Percentiles rank a stretch among this genome's conserved stretches.
These are phyloP conservation scores for Zarea fungicola DNA, from an alignment of 2,329 filamentous ascomycete species.

Conservation along the genomic window DNA sequence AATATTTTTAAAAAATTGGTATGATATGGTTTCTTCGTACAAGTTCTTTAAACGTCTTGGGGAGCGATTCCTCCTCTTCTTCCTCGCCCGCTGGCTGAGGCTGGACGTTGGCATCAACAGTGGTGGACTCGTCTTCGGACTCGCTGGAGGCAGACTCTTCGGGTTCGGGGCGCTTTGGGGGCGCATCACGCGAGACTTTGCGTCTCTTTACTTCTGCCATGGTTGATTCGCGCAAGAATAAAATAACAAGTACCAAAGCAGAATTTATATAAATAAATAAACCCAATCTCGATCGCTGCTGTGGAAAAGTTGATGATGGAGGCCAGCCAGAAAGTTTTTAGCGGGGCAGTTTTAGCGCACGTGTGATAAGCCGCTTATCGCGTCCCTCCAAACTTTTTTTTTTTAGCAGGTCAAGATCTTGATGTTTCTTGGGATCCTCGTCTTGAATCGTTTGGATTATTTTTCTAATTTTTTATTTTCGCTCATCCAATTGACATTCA, in stretches of 20 bases:
- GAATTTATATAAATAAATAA: neutral
- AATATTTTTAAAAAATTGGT: too few species aligned
- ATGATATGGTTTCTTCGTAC: too few species aligned
- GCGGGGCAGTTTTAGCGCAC: constrained; percentile 22
- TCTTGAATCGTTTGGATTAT: constrained; percentile 10
- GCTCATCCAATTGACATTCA: neutral
- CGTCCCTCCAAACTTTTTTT: constrained; percentile 28
- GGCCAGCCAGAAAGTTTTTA: constrained; percentile 25
- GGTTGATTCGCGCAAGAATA: constrained; percentile 8
- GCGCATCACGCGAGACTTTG: constrained; percentile 30
- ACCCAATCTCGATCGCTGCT: neutral
- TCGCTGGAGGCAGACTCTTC: constrained; percentile 2
- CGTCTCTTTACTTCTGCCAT: constrained; percentile 38
- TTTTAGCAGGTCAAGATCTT: constrained; percentile 18
- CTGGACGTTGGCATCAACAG: constrained; percentile 29
- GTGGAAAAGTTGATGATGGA: neutral
- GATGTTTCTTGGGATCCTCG: neutral
- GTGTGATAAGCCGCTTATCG: constrained; percentile 21
- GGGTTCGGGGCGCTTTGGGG: neutral
- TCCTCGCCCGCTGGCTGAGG: constrained; percentile 28
- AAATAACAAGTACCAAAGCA: neutral
- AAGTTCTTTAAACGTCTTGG: constrained; percentile 63
- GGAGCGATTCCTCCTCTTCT: constrained; percentile 21
- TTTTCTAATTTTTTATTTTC: neutral
- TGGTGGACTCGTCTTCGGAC: constrained; percentile 28